Evolutionary conservation across 371 early-diverging fungal genomes (phyloP), one percentile per base, ranked within the genome.

Genomic region (Mucor sp.): DNA sequence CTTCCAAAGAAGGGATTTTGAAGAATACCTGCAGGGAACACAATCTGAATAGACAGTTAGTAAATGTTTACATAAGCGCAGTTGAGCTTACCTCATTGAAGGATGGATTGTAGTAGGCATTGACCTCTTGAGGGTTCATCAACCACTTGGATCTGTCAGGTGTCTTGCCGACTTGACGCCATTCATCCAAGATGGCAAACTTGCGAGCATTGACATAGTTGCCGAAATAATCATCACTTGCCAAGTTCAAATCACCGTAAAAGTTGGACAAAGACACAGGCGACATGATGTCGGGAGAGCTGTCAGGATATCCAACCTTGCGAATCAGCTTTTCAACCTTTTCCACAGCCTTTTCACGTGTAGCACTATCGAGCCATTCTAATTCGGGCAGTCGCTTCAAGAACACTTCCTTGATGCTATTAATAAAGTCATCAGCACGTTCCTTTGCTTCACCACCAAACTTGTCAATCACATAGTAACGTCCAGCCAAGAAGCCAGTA

Each of bases 1-100:
- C 25, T 60, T 27, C 66, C 68, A 72, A 83, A 86, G 70, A 86
- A 87, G 12, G 85, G 87, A 5, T 72, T 71, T 61, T 87, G 87
- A 3, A 89, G 60, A 37, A 89, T 86, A n/a, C 82, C 89, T 19
- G 88, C 86, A 19, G 86, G 88, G 66, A 89, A 83, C 3, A 85
- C 84, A 50, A 88, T 85, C 74, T 76, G 33, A 12, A 62, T 59
- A 21, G 7, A 19, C 39, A 1, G 32, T 48, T 6, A 17, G 62
- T 14, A n/a, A 0, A 19, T 3, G 28, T 17, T 3, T 19, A 33
- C n/a, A 14, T 23, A 9, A 8, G 39, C 23, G 35, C 11, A 30
- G 1, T 0, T 4, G 1, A 32, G 21, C 57, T 59, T 64, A 71
- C 74, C 67, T 84, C 85, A 68, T 88, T 88, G 53, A 74, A 68